These are phyloP conservation scores for Annona squamosa DNA, from an alignment of 164 flowering plant species.

Conservation along the genomic window DNA sequence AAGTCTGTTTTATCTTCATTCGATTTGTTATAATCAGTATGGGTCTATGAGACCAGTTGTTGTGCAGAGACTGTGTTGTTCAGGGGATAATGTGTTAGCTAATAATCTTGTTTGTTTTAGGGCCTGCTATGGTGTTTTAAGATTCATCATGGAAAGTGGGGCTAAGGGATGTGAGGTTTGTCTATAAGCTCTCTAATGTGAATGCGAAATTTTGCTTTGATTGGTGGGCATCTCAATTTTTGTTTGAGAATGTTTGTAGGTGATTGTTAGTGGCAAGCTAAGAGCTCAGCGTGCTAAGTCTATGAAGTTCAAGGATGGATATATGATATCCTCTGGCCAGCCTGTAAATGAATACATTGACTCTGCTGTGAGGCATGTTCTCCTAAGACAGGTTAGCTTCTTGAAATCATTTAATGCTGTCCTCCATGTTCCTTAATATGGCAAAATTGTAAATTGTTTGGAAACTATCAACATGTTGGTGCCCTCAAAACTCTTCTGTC, in stretches of 20 bases:
- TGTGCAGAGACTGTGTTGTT: not conserved
- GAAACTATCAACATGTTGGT: too few relatives aligned
- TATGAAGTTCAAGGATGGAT: conserved; percentile 89
- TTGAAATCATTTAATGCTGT: not conserved
- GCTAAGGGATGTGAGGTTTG: conserved; percentile 90
- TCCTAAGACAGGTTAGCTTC: conserved; percentile 58
- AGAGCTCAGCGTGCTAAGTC: conserved; percentile 82
- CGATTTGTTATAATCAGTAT: not conserved
- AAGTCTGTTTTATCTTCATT: not conserved
- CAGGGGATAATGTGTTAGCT: not conserved
- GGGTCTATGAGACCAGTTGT: not conserved
- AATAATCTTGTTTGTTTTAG: conserved; percentile 23
- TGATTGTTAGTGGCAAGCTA: conserved; percentile 83
- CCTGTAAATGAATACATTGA: conserved; percentile 78
- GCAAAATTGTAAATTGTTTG: too few relatives aligned
- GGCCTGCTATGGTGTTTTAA: conserved; percentile 84
- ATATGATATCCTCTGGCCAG: conserved; percentile 84
- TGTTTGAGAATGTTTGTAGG: conserved; percentile 27
- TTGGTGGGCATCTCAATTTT: not conserved
- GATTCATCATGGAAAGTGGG: conserved; percentile 84
- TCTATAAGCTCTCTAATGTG: not conserved
- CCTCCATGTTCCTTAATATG: not conserved
- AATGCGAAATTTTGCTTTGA: not conserved
- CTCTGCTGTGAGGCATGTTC: conserved; percentile 81
- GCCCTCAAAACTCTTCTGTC: too few relatives aligned